Evolutionary conservation across 805 yeast species (phyloP), one percentile per base, ranked within the genome.

Genomic region (Barnettozyma pratensis): DNA sequence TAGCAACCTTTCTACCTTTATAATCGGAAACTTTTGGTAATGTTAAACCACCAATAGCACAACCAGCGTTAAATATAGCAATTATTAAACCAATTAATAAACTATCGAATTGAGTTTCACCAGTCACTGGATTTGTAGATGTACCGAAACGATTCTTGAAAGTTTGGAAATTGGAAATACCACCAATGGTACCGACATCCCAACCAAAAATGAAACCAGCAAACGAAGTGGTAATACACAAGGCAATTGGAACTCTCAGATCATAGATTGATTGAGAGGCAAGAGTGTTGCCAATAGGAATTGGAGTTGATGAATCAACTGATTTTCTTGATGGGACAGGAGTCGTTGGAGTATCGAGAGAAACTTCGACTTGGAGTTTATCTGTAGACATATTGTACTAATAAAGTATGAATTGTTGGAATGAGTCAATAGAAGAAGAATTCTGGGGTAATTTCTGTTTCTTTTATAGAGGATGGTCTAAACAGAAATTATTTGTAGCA

Each of bases 101-200:
- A 51, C 73, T 65, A n/a, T 76, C 67, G 44, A 79, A 63, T 42
- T 63, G 61, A 54, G 63, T 59, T 3, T 58, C 65, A 49, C 83
- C 84, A 39, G 54, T 41, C 7, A 55, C 60, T 6, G 62, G 44
- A 43, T 68, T 54, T 3, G 53, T 26, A 52, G 70, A 66, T 28
- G 28, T 40, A 60, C 86, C 88, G 55, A 82, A 81, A 57, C 82
- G 69, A 19, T 54, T 48, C 45, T 67, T 61, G 65, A 76, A 83
- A 53, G 80, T 80, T n/a, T 71, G 57, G 81, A 83, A 79, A 62
- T 79, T 79, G 44, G 82, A 80, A 58, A 83, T 80, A 55, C 88
- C 88, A 38, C 86, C 81, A 65, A 83, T 78, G 54, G 89, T 82
- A 70, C 89, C 90, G 45, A 87, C 84, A 70, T 83, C 90, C 76